Percentiles rank a stretch among this genome's conserved stretches.
phyloP scores from a whole-genome alignment of 257 asterid species.

The Ehretia macrophylla region DNA sequence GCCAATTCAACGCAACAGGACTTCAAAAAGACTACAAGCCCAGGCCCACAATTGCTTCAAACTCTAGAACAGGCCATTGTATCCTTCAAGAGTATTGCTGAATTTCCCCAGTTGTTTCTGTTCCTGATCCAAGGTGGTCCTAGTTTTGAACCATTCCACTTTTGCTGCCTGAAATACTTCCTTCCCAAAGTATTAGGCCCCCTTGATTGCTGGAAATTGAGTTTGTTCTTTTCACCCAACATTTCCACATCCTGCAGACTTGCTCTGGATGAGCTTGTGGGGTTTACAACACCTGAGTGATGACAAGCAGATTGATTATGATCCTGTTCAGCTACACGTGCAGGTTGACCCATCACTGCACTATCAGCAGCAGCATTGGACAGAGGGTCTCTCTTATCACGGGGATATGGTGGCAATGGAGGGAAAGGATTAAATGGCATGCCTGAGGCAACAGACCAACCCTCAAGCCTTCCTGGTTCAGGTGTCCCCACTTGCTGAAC shows the following conservation, averaged over 20 bases:
- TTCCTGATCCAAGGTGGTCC: constrained; percentile 55
- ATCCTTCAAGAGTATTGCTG: too few relatives aligned
- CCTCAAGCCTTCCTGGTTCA: constrained; percentile 28
- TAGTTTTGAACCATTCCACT: constrained; percentile 36
- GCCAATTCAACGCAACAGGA: too few relatives aligned
- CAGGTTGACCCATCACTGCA: constrained; percentile 25
- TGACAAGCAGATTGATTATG: constrained; percentile 16
- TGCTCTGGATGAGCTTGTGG: constrained; percentile 28
- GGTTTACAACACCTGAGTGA: constrained; percentile 37
- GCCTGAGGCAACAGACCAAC: constrained; percentile 62
- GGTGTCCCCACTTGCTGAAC: constrained; percentile 46
- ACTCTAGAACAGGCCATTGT: too few relatives aligned
- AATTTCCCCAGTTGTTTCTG: constrained; percentile 52
- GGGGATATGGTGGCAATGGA: constrained; percentile 64
- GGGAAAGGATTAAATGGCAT: constrained; percentile 80
- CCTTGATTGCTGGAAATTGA: constrained; percentile 34
- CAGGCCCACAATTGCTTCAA: too few relatives aligned
- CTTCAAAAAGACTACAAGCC: too few relatives aligned
- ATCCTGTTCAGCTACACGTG: constrained; percentile 31
- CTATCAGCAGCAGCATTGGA: constrained; percentile 17
- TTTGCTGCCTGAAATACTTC: constrained; percentile 66
- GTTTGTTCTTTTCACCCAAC: constrained; percentile 20
- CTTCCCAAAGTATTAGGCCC: constrained; percentile 41
- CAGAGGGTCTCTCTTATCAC: constrained; percentile 18
- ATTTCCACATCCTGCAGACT: constrained; percentile 18